A percentile compares a stretch with the other conserved stretches of the same genome.
phyloP scores from a whole-genome alignment of 2,329 filamentous ascomycete genomes.

The Akanthomyces muscarius region DNA sequence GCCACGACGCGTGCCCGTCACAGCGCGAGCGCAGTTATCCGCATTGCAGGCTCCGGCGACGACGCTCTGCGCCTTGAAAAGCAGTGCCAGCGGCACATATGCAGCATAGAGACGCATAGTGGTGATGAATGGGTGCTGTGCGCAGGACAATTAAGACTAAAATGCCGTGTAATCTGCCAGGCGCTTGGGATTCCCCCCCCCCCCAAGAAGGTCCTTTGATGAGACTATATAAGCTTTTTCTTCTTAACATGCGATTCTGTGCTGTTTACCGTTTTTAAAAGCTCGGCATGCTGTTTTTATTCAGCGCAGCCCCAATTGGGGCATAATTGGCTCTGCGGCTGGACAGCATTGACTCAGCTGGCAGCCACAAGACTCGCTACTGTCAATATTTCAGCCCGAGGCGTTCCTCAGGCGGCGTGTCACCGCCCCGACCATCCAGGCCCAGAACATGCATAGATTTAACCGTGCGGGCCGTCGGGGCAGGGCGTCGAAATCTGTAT shows the following conservation, averaged over 20 bases:
- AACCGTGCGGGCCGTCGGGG: neutral
- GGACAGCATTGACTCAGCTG: neutral
- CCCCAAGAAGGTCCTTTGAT: too few relatives aligned
- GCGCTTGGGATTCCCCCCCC: too few relatives aligned
- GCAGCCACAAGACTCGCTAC: neutral
- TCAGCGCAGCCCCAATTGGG: neutral
- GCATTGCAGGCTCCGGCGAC: neutral
- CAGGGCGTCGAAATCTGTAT: neutral
- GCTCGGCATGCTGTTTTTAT: neutral
- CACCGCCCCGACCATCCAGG: neutral
- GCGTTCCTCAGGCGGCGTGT: neutral
- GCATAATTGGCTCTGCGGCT: neutral
- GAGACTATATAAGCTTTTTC: too few relatives aligned
- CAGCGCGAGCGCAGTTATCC: slow-evolving; percentile 16
- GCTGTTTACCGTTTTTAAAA: neutral
- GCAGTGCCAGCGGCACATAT: neutral
- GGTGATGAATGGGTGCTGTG: neutral
- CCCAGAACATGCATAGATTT: neutral
- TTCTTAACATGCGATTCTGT: neutral
- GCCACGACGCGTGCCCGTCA: slow-evolving; percentile 15
- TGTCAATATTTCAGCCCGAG: slow-evolving; percentile 4
- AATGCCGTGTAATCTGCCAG: neutral
- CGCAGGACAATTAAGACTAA: neutral
- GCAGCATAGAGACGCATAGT: neutral
- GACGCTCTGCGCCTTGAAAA: neutral